These are phyloP conservation scores for Penicillium parvum DNA, from an alignment of 495 filamentous ascomycete genomes.

Conservation along the genomic window DNA sequence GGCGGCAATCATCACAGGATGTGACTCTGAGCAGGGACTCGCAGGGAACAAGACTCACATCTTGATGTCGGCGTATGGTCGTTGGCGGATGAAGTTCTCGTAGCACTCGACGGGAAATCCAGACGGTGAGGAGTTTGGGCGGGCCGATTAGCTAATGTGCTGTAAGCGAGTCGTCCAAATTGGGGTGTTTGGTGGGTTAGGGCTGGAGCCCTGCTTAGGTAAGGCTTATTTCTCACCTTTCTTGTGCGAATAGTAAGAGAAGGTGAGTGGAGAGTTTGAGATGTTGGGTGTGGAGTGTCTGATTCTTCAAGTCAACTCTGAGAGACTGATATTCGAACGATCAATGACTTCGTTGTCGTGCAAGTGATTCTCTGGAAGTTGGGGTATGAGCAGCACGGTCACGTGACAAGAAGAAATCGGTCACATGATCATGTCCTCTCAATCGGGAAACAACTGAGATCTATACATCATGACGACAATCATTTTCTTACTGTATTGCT, in stretches of 20 bases:
- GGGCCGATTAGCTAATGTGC: conserved; percentile 46
- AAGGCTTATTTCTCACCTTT: neutral
- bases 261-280: no score
- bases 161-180: conserved; percentile 41
- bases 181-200: conserved; percentile 12
- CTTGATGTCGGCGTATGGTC: conserved; percentile 54
- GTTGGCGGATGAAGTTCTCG: conserved; percentile 49
- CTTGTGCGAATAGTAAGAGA: neutral
- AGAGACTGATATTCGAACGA: no score
- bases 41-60: conserved; percentile 45
- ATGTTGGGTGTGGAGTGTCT: no score
- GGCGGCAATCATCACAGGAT: neutral
- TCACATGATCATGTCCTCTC: conserved; percentile 5
- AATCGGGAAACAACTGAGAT: neutral
- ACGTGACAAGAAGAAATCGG: neutral
- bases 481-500: no score
- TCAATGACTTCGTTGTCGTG: no score
- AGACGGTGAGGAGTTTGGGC: conserved; percentile 44
- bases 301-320: no score
- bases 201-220: conserved; percentile 14
- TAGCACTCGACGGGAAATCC: conserved; percentile 45
- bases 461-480: no score
- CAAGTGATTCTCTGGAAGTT: no score
- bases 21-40: conserved; percentile 11
- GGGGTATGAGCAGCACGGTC: no score